A percentile compares a stretch with the other conserved stretches of the same genome.
These are phyloP conservation scores for Stagonosporopsis cucurbitacearum DNA, from an alignment of 2,329 filamentous ascomycete genomes.

Conservation along the genomic window DNA sequence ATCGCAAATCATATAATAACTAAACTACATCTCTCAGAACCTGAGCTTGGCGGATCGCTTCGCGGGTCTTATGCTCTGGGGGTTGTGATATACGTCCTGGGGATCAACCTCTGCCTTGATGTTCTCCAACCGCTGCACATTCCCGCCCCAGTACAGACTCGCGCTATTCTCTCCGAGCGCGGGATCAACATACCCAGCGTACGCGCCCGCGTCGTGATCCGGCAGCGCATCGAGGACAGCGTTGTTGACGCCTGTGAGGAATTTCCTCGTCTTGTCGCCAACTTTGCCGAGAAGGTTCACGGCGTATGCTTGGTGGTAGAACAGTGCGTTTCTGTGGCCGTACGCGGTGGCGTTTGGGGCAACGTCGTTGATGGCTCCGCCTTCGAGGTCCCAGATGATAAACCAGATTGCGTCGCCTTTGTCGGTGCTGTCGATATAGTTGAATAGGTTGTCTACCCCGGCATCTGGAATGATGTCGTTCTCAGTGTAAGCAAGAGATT, in stretches of 20 bases:
- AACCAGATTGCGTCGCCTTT: slow-evolving; percentile 46
- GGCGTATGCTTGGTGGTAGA: slow-evolving; percentile 49
- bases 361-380: slow-evolving; percentile 43
- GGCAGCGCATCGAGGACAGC: slow-evolving; percentile 41
- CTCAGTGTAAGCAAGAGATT: slow-evolving; percentile 42
- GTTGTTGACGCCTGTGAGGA: slow-evolving; percentile 52
- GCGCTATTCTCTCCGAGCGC: slow-evolving; percentile 53
- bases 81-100: slow-evolving; percentile 46
- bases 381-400: slow-evolving; percentile 45
- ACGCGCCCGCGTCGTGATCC: slow-evolving; percentile 52
- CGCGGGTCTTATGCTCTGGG: slow-evolving; percentile 42
- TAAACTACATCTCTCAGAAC: background rate
- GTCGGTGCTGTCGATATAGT: slow-evolving; percentile 39
- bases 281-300: slow-evolving; percentile 42
- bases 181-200: slow-evolving; percentile 61
- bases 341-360: slow-evolving; percentile 42
- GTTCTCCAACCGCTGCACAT: slow-evolving; percentile 42
- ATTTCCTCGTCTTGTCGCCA: slow-evolving; percentile 46
- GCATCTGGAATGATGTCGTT: slow-evolving; percentile 40
- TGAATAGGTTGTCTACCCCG: slow-evolving; percentile 42
- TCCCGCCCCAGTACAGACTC: slow-evolving; percentile 55
- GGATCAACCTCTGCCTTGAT: slow-evolving; percentile 52
- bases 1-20: too few species aligned
- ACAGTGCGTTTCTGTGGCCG: slow-evolving; percentile 42
- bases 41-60: slow-evolving; percentile 9